phyloP scores from a whole-genome alignment of 2,329 filamentous ascomycete species.

The Colletotrichum spaethianum region DNA sequence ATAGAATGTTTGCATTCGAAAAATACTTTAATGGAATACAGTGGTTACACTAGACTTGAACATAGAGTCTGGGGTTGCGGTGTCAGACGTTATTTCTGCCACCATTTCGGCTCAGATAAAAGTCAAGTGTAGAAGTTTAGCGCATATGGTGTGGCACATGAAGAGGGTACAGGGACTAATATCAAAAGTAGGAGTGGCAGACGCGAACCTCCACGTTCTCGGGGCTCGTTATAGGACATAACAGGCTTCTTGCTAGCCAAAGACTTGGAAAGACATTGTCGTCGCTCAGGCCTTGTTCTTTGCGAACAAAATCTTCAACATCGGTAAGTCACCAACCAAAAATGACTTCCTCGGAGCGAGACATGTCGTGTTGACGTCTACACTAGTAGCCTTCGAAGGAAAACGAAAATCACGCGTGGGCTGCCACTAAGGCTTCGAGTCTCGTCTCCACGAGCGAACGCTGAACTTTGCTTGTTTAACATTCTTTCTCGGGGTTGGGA shows the following conservation, averaged over 20 bases:
- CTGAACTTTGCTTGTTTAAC: background rate
- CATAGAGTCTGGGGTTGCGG: background rate
- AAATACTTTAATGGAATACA: background rate
- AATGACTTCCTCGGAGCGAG: background rate
- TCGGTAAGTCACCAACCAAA: background rate
- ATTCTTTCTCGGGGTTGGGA: too few species aligned
- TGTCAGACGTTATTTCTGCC: background rate
- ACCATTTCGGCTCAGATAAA: background rate
- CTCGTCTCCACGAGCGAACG: background rate
- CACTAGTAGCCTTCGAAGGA: background rate
- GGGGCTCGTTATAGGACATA: background rate
- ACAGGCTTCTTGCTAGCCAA: background rate
- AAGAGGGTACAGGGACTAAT: background rate
- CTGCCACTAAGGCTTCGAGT: background rate
- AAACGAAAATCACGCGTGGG: background rate
- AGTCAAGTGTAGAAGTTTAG: background rate
- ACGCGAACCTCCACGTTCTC: background rate
- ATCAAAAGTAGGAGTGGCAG: background rate
- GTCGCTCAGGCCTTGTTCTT: background rate
- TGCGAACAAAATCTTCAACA: fast-evolving
- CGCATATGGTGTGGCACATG: background rate
- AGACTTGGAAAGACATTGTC: background rate
- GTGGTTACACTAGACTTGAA: background rate
- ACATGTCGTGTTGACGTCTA: background rate
- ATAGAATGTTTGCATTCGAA: background rate